Evolutionary conservation across 2,329 filamentous ascomycete genomes (phyloP), one percentile per base, ranked within the genome.

Genomic region (Dothistroma pini): DNA sequence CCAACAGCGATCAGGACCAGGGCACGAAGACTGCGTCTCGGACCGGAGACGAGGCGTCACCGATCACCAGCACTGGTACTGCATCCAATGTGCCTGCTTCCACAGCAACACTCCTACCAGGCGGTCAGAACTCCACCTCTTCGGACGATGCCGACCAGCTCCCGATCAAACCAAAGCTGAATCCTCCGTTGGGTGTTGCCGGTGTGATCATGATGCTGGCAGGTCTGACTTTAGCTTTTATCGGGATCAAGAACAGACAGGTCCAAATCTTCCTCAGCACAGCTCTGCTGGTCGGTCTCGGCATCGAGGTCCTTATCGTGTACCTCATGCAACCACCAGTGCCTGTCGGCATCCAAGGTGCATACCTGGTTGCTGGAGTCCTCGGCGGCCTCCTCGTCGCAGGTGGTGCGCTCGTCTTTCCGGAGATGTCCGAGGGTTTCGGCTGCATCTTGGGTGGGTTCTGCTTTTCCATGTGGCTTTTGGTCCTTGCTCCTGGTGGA

Each of bases 371-470:
- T 7, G 93, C 91, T 2, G 84, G 84, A 2, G 82, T 90, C 38
- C 76, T 91, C 64, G 88, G 91, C 0, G 91, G 92, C 1, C 72
- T 86, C 6, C 80, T 91, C 22, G 83, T 96, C 21, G 93, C 93
- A 16, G 89, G 81, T 12, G 78, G 88, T 2, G 85, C 91, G 0
- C 81, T 92, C 9, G 81, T 96, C 11, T 96, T 97, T 76, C 84
- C 86, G 59, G 92, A 97, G 69, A 81, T 96, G 50, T 92, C 91
- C 0, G 88, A 89, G 74, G 89, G 92, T 59, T 78, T 96, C n/a
- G 91, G 89, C 1, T 96, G 91, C 71, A 79, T 93, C n/a, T 80
- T 96, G 0, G 92, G 91, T 29, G 92, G 92, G 0, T 96, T 95
- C 74, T 91, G 87, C 65, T 72, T 95, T 8, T 86, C 87, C 72